Conservation (phyloP, 2,329 filamentous ascomycete genomes). For the Colletotrichum sp. region DNA sequence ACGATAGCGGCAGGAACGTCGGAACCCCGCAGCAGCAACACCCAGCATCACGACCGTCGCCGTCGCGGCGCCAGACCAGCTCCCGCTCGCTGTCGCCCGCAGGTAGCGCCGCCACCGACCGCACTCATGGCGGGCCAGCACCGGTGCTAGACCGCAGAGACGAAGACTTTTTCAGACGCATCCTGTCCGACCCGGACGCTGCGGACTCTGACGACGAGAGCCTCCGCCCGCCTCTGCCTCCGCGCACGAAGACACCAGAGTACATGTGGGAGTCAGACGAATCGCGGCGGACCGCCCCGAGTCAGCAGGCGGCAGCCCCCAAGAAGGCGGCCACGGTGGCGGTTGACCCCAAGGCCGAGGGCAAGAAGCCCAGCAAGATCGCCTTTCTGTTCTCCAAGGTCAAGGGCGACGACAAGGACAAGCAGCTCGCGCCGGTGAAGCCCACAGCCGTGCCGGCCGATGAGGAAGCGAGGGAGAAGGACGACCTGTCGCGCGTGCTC, state of each 20-base stretch:
- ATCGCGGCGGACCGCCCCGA: background rate
- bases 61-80: slow-evolving; percentile 21
- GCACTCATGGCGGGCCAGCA: slow-evolving; percentile 24
- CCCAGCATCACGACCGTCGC: slow-evolving; percentile 5
- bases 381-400: slow-evolving; percentile 37
- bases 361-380: slow-evolving; percentile 35
- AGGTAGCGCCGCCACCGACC: slow-evolving; percentile 31
- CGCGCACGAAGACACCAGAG: slow-evolving; percentile 54
- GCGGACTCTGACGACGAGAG: slow-evolving; percentile 35
- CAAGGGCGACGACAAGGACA: slow-evolving; percentile 42
- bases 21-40: background rate
- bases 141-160: slow-evolving; percentile 62
- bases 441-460: slow-evolving; percentile 41
- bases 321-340: slow-evolving; percentile 29
- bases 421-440: slow-evolving; percentile 32
- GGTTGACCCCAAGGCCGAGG: slow-evolving; percentile 31
- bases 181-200: slow-evolving; percentile 45
- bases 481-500: slow-evolving; percentile 81
- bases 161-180: slow-evolving; percentile 61
- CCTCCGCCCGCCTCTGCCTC: slow-evolving; percentile 59
- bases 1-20: slow-evolving; percentile 10
- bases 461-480: slow-evolving; percentile 56
- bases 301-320: slow-evolving; percentile 19
- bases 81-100: slow-evolving; percentile 19
- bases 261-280: slow-evolving; percentile 48